Conservation (phyloP, 75 land plant genomes). For the Pinus albicaulis region DNA sequence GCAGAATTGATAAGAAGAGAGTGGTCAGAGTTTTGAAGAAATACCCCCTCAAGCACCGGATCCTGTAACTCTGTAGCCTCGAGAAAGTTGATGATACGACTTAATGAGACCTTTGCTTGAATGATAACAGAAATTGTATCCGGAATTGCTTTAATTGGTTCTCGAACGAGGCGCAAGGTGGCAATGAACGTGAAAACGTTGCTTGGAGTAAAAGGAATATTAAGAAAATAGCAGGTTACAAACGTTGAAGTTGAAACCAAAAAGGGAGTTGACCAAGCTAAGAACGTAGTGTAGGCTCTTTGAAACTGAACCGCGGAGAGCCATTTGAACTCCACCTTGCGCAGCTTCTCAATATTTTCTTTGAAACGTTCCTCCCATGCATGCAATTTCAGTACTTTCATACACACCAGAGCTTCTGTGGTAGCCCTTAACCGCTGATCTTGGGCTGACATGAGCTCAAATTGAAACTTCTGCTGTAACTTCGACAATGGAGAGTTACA, state of each 20-base stretch:
- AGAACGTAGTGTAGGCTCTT: slow-evolving; percentile 41
- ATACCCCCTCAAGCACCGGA: slow-evolving; percentile 9
- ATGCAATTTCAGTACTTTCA: slow-evolving; percentile 71
- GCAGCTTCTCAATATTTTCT: slow-evolving; percentile 36
- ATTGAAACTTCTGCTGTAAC: slow-evolving; percentile 46
- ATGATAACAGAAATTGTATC: slow-evolving; percentile 56
- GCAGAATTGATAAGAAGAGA: slow-evolving; percentile 11
- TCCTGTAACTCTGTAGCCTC: slow-evolving; percentile 28
- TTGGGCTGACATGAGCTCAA: slow-evolving; percentile 63
- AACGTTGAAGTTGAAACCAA: slow-evolving; percentile 78
- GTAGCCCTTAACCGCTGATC: slow-evolving; percentile 68
- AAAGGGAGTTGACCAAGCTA: slow-evolving; percentile 78
- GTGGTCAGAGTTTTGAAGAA: not conserved
- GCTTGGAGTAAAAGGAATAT: slow-evolving; percentile 58
- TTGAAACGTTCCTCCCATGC: slow-evolving; percentile 62
- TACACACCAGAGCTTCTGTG: slow-evolving; percentile 48
- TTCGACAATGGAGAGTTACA: slow-evolving; percentile 57
- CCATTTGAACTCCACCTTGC: slow-evolving; percentile 53
- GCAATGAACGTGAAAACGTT: slow-evolving; percentile 78
- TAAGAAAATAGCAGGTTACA: slow-evolving; percentile 55
- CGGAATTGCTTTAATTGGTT: slow-evolving; percentile 62
- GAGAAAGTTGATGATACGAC: slow-evolving; percentile 42
- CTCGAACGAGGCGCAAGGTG: slow-evolving; percentile 74
- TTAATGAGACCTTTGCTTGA: slow-evolving; percentile 66
- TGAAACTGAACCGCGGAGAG: slow-evolving; percentile 44